phyloP scores from a whole-genome alignment of 345 rosid genomes.

The Microcos paniculata region DNA sequence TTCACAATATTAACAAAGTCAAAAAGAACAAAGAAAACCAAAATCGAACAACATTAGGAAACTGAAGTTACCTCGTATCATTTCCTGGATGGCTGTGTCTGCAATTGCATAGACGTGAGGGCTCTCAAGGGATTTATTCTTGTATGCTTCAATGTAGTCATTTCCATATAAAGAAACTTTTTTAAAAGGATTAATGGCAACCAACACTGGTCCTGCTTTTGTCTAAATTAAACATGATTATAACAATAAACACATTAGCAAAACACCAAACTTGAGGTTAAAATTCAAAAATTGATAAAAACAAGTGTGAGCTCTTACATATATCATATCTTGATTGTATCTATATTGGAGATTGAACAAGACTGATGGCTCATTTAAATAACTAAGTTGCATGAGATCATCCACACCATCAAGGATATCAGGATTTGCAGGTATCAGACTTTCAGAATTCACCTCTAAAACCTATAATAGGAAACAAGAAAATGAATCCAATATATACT shows the following conservation, averaged over 20 bases:
- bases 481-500: slow-evolving; percentile 15
- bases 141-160: slow-evolving; percentile 76
- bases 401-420: slow-evolving; percentile 98
- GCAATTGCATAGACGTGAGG: slow-evolving; percentile 98
- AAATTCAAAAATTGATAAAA: slow-evolving; percentile 15
- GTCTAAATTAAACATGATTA: slow-evolving; percentile 52
- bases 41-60: slow-evolving; percentile 17
- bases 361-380: slow-evolving; percentile 94
- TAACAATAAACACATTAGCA: slow-evolving; percentile 17
- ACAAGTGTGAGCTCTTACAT: slow-evolving; percentile 59
- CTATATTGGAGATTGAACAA: slow-evolving; percentile 86
- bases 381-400: slow-evolving; percentile 98
- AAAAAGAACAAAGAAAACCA: slow-evolving; percentile 3
- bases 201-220: slow-evolving; percentile 97
- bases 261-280: neutral
- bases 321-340: slow-evolving; percentile 86
- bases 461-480: slow-evolving; percentile 41
- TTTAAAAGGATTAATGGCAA: slow-evolving; percentile 96
- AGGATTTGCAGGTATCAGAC: slow-evolving; percentile 87
- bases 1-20: neutral
- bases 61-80: slow-evolving; percentile 74
- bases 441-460: slow-evolving; percentile 63
- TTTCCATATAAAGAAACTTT: slow-evolving; percentile 86
- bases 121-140: slow-evolving; percentile 64
- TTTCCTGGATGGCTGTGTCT: slow-evolving; percentile 96